Base-by-base conservation (phyloP, 2,329 filamentous ascomycete species). In the Clonostachys solani region DNA sequence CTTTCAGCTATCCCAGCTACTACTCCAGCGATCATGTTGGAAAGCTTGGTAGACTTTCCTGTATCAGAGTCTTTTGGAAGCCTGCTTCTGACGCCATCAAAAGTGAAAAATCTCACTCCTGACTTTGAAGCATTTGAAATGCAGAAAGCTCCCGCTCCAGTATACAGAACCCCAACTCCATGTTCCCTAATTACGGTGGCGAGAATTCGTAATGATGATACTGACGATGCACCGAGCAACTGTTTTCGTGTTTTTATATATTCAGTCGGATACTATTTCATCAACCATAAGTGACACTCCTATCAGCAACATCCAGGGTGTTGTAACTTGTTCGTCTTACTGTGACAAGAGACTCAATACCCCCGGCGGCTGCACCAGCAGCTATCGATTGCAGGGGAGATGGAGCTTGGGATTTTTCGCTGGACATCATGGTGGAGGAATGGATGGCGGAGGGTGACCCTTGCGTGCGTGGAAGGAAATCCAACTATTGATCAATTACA, bases 11-110 rank as follows among this genome's bases (percentile, higher is more conserved):
- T 40, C 0, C 58, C 57, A 2, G 56, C 58, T 15, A 49, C 50
- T 0, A 61, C 42, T 7, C 57, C 59, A 0, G 60, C 50, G 1
- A 56, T 43, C 16, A 60, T 51, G 35, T 53, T 60, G 1, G 54
- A 50, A 45, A 47, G 36, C 6, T 18, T 38, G 12, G 36, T 38
- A 8, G 36, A 3, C 12, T 38, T 38, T 38, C 36, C 12, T 18
- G 36, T 38, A n/a, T n/a, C 5, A 12, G 12, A 12, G 5, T 38
- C 36, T n/a, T n/a, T 38, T 18, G 36, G 36, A n/a, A 38, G 36
- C 36, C 17, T 38, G 15, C 10, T n/a, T 38, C 36, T n/a, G 12
- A 38, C 5, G 36, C 15, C 15, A 38, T 38, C 36, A 38, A 38
- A 38, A 12, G 36, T 38, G 36, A 38, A 18, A 41, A 60, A 60